Percentiles rank a stretch among this genome's conserved stretches.
These are phyloP conservation scores for Cladophialophora bantiana DNA, from an alignment of 2,329 filamentous ascomycete genomes.

Conservation along the genomic window DNA sequence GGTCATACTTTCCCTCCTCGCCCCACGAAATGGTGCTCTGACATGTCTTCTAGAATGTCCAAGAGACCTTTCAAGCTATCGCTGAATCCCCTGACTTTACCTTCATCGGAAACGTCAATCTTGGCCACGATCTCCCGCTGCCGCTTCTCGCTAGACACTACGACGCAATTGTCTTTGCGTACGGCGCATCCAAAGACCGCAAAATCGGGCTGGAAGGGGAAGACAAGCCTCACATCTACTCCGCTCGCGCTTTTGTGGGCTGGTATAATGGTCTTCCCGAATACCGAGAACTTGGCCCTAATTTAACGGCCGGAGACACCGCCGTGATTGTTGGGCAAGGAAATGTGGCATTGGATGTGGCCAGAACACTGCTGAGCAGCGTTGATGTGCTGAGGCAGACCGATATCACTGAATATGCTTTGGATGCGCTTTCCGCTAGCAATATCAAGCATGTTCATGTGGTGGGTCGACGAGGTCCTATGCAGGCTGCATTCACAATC, in stretches of 20 bases:
- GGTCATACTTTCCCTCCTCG: conserved; percentile 57
- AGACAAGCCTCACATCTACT: conserved; percentile 68
- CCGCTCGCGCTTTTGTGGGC: conserved; percentile 90
- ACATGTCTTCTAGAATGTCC: conserved; percentile 73
- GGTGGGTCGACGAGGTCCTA: conserved; percentile 86
- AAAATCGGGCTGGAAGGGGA: conserved; percentile 82
- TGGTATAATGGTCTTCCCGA: conserved; percentile 98
- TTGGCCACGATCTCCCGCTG: conserved; percentile 75
- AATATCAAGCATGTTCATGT: conserved; percentile 80
- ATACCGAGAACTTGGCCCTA: conserved; percentile 73
- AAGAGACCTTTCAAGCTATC: conserved; percentile 90
- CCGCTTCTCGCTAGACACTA: conserved; percentile 78
- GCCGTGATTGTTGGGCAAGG: conserved; percentile 92
- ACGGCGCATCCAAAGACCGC: conserved; percentile 86
- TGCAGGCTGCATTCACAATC: conserved; percentile 94
- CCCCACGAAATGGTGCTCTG: background rate
- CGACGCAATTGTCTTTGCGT: conserved; percentile 89
- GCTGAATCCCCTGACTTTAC: conserved; percentile 82
- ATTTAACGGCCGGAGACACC: conserved; percentile 76
- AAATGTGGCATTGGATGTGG: conserved; percentile 94
- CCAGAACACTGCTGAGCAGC: conserved; percentile 81
- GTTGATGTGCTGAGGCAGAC: conserved; percentile 77
- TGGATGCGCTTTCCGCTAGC: conserved; percentile 75
- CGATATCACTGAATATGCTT: conserved; percentile 85
- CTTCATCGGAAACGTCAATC: conserved; percentile 86